phyloP scores from a whole-genome alignment of 73 alveolate species.

The Paramecium tetraurelia region DNA sequence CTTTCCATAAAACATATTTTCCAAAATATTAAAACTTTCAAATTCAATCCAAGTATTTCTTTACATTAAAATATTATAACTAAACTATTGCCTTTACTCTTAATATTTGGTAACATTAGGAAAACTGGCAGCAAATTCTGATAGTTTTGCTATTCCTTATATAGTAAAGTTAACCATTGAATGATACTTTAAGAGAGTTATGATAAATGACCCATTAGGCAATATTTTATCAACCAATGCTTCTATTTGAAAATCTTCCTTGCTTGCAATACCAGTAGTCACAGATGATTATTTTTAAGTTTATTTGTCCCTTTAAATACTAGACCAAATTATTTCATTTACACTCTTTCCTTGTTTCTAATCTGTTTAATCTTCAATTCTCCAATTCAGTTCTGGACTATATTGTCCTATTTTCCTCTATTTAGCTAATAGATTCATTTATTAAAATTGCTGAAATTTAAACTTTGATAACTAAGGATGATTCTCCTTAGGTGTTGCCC shows the following conservation, averaged over 20 bases:
- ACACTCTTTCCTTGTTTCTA: neutral
- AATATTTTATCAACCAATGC: neutral
- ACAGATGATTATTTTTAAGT: neutral
- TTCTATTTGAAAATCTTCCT: neutral
- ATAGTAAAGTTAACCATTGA: neutral
- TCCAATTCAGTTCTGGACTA: slow-evolving; percentile 32
- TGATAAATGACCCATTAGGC: neutral
- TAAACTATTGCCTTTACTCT: neutral
- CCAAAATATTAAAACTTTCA: neutral
- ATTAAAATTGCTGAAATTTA: neutral
- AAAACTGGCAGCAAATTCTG: neutral
- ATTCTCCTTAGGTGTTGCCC: slow-evolving; percentile 26
- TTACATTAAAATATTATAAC: neutral
- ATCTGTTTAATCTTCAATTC: slow-evolving; percentile 45
- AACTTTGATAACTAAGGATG: slow-evolving; percentile 36
- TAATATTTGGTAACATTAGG: neutral
- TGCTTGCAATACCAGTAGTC: neutral
- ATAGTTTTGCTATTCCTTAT: neutral
- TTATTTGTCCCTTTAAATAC: neutral
- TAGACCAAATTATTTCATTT: slow-evolving; percentile 17
- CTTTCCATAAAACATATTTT: neutral
- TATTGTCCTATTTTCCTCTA: slow-evolving; percentile 30
- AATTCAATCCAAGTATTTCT: neutral
- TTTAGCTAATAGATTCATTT: slow-evolving; percentile 17
- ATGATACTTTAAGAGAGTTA: neutral